Evolutionary conservation across 495 filamentous ascomycete species (phyloP).

Genomic region (Penicillium crystallinum): DNA sequence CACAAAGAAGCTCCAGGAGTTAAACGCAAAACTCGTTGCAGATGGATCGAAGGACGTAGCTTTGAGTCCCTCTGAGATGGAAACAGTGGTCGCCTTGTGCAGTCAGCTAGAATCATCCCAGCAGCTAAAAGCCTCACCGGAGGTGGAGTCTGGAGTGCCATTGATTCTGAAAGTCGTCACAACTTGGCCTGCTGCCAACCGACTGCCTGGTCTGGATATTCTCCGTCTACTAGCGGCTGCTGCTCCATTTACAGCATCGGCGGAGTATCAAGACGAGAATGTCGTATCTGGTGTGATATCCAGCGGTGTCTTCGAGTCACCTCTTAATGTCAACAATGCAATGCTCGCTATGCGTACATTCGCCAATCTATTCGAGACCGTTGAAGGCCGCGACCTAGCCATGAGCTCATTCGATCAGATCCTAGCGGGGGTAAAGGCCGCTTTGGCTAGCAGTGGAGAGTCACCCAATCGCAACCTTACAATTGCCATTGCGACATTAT

Average conservation of each 20-base stretch:
- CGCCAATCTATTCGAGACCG: slow-evolving; percentile 80
- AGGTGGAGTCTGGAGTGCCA: slow-evolving; percentile 45
- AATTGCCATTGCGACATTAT: slow-evolving; percentile 74
- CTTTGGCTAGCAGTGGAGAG: slow-evolving; percentile 34
- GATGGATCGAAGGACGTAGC: slow-evolving; percentile 68
- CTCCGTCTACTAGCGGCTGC: slow-evolving; percentile 72
- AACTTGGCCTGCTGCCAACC: slow-evolving; percentile 68
- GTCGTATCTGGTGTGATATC: slow-evolving; percentile 38
- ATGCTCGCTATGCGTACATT: slow-evolving; percentile 82
- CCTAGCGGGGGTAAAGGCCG: slow-evolving; percentile 44
- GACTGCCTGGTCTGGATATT: slow-evolving; percentile 80
- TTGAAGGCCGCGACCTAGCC: slow-evolving; percentile 60
- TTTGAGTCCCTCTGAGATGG: slow-evolving; percentile 65
- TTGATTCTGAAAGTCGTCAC: slow-evolving; percentile 64
- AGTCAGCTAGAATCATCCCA: slow-evolving; percentile 51
- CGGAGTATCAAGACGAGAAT: slow-evolving; percentile 52
- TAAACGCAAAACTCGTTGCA: slow-evolving; percentile 62
- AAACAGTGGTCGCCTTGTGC: slow-evolving; percentile 49
- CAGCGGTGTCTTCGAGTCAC: slow-evolving; percentile 53
- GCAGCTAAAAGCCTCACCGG: slow-evolving; percentile 27
- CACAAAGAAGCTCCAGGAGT: slow-evolving; percentile 64
- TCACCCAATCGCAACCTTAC: slow-evolving; percentile 73
- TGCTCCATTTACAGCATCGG: slow-evolving; percentile 54
- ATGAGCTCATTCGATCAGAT: slow-evolving; percentile 54
- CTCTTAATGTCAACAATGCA: slow-evolving; percentile 62